Evolutionary conservation across 352 stramenopile species (phyloP).

Genomic region (Globisporangium nodosum): DNA sequence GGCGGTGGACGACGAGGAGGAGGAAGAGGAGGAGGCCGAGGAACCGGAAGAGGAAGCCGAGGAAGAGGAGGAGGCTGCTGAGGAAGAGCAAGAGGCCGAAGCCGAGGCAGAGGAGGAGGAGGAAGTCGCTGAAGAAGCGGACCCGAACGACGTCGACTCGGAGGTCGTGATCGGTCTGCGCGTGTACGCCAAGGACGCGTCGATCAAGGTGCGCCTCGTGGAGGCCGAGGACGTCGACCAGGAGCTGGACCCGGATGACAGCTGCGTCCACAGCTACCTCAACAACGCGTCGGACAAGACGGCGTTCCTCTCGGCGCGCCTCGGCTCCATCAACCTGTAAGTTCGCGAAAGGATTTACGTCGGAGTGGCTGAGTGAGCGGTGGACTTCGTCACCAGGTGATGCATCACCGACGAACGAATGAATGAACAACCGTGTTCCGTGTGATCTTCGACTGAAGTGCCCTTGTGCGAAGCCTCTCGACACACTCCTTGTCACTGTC

Average conservation of each 20-base stretch:
- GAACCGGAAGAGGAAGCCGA: background rate
- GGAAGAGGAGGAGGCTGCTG: background rate
- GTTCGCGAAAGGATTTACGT: no score
- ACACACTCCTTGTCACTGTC: no score
- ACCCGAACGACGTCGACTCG: constrained; percentile 15
- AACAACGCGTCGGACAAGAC: constrained; percentile 9
- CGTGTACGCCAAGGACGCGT: constrained; percentile 25
- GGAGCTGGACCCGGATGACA: constrained; percentile 22
- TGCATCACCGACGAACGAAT: no score
- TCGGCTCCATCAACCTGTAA: constrained; percentile 7
- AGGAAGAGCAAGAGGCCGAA: background rate
- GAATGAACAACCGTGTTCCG: no score
- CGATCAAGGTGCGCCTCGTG: constrained; percentile 12
- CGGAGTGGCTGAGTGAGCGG: no score
- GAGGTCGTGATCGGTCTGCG: constrained; percentile 22
- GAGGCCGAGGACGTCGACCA: constrained; percentile 6
- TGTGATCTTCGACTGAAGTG: no score
- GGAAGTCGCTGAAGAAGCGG: background rate
- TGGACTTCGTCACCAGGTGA: no score
- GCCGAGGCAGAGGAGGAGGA: background rate
- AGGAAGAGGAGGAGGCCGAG: constrained; percentile 9
- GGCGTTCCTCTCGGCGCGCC: constrained; percentile 7
- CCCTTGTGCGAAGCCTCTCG: no score
- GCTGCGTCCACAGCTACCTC: constrained; percentile 19
- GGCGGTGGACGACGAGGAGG: constrained; percentile 9